These are phyloP conservation scores for Suillus occidentalis DNA, from an alignment of 768 basidiomycete genomes.

Conservation along the genomic window DNA sequence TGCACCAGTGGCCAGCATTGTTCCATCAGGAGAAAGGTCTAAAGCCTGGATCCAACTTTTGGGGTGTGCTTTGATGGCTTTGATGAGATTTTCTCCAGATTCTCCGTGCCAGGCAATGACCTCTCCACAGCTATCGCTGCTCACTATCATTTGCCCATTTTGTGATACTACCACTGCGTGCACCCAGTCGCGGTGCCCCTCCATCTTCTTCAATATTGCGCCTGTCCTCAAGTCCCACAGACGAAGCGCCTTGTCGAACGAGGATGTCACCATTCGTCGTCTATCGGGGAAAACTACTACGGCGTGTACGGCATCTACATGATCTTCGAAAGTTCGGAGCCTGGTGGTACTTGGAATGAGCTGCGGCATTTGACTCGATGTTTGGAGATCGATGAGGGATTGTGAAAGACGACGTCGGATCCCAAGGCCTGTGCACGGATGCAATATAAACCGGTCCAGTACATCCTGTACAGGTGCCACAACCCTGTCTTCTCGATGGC, in stretches of 20 bases:
- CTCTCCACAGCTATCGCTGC: not conserved
- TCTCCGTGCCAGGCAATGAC: not conserved
- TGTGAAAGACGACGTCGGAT: not conserved
- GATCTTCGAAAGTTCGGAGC: not conserved
- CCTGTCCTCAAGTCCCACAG: not conserved
- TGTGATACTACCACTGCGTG: not conserved
- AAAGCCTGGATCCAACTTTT: too few species aligned
- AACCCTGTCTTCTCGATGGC: too few species aligned
- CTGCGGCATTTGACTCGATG: too few species aligned
- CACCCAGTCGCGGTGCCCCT: not conserved
- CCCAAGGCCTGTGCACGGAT: not conserved
- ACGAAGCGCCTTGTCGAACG: not conserved
- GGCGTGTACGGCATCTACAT: not conserved
- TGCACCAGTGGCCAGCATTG: too few species aligned
- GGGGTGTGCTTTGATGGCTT: too few species aligned
- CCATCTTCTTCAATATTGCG: not conserved
- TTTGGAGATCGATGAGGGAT: too few species aligned
- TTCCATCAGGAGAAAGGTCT: too few species aligned
- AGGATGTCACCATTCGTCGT: conserved; percentile 11
- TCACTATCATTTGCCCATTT: not conserved
- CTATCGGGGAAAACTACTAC: not conserved
- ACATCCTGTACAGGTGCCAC: too few species aligned
- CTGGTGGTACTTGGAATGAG: not conserved
- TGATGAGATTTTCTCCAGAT: too few species aligned
- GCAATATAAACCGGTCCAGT: not conserved